Percentiles rank a stretch among this genome's conserved stretches.
These are phyloP conservation scores for Scutellaria minor DNA, from an alignment of 257 asterid species.

Conservation along the genomic window DNA sequence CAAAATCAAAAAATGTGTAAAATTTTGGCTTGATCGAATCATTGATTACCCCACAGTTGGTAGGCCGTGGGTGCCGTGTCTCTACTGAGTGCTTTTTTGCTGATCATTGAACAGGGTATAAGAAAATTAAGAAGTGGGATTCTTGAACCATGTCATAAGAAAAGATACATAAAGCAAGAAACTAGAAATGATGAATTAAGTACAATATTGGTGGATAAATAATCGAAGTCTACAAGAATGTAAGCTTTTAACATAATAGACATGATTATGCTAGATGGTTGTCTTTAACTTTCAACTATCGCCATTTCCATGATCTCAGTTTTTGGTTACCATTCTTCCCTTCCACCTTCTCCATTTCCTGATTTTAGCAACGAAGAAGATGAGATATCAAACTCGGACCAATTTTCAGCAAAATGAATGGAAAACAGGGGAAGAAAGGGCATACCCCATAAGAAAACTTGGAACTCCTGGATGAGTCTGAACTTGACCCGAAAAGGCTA, in stretches of 20 bases:
- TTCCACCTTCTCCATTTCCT: slow-evolving; percentile 32
- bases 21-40: slow-evolving; percentile 6
- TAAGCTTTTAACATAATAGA: slow-evolving; percentile 18
- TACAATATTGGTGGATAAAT: slow-evolving; percentile 8
- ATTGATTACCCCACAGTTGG: slow-evolving; percentile 16
- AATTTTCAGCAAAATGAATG: background rate
- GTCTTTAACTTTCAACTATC: slow-evolving; percentile 29
- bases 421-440: background rate
- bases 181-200: background rate
- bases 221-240: background rate
- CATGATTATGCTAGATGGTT: slow-evolving; percentile 24
- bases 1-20: background rate
- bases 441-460: slow-evolving; percentile 40
- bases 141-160: background rate
- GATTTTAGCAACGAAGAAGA: background rate
- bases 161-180: slow-evolving; percentile 13
- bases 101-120: background rate
- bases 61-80: slow-evolving; percentile 1
- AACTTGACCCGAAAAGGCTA: slow-evolving; percentile 29
- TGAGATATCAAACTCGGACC: background rate
- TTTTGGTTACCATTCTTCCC: slow-evolving; percentile 24
- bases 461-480: slow-evolving; percentile 30
- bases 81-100: background rate
- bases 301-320: slow-evolving; percentile 45
- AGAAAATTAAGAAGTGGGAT: background rate